phyloP scores from a whole-genome alignment of 148 eudicot species.

The Rhododendron simsii region DNA sequence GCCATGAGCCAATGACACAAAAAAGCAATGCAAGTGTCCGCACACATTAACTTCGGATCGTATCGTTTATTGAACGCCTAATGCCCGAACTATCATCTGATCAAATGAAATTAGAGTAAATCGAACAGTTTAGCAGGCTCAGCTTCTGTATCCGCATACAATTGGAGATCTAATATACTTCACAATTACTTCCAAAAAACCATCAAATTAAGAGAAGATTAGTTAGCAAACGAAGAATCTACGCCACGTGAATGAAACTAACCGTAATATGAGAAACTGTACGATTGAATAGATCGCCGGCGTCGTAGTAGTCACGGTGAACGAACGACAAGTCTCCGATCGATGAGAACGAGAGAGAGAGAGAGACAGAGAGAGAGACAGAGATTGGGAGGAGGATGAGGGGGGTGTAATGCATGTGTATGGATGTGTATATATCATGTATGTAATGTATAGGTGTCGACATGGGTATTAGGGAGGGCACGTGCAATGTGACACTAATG shows the following conservation, averaged over 20 bases:
- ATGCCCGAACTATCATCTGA: background rate
- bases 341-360: background rate
- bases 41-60: background rate
- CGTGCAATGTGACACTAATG: background rate
- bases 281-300: constrained; percentile 4
- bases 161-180: background rate
- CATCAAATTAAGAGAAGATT: background rate
- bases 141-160: too few species aligned
- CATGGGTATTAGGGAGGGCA: background rate
- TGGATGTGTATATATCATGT: background rate
- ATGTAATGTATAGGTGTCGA: background rate
- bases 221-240: background rate
- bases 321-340: background rate
- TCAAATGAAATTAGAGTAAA: background rate
- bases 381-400: background rate
- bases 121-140: background rate
- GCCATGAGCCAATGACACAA: background rate
- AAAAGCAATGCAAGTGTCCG: background rate
- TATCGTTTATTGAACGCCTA: background rate
- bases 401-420: background rate
- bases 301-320: background rate
- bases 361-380: background rate
- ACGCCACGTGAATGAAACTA: background rate
- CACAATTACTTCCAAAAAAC: background rate
- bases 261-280: background rate